Base-by-base conservation (phyloP, 148 eudicot species). In the Bassia scoparia region DNA sequence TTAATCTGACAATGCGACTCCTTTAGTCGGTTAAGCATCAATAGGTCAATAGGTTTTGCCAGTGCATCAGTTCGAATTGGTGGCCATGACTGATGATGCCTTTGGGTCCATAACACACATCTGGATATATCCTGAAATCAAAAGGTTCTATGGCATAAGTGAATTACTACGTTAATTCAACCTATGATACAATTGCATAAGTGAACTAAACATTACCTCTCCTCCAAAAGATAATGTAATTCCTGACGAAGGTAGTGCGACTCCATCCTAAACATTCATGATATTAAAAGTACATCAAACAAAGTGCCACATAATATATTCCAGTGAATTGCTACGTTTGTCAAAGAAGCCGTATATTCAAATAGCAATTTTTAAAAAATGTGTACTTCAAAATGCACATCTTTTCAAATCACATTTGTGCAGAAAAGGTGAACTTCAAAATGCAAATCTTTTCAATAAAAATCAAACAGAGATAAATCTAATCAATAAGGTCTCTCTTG, bases 21-120 rank as follows among this genome's bases (percentile, higher is more conserved):
- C 85, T 89, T 95, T 64, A 95, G 88, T 73, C 86, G 84, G 74
- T 90, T 92, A 53, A 95, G 94, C 96, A 90, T 90, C 75, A 95
- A 70, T 74, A 89, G 74, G 76, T 95, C 97, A 59, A 95, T 86
- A 76, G 97, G 89, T 75, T 95, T 92, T 48, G 89, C 77, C 68
- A 95, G 76, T 65, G 92, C 82, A 82, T 95, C 99, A 44, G 97
- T 95, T 69, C 92, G 92, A 79, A 95, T 89, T 29, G 94, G 96
- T 68, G 97, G 99, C 99, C 99, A 95, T 16, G 96, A 90, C 74
- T 95, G 97, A 77, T 95, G 99, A 88, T 95, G 97, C 71, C 99
- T 87, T 80, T 95, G 99, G 54, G 97, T 91, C 99, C 99, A 95
- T 31, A 95, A 87, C 79, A 95, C 86, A 81, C 99, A 92, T 82